phyloP scores from a whole-genome alignment of 768 basidiomycete species.

The Gelatoporia subvermispora region DNA sequence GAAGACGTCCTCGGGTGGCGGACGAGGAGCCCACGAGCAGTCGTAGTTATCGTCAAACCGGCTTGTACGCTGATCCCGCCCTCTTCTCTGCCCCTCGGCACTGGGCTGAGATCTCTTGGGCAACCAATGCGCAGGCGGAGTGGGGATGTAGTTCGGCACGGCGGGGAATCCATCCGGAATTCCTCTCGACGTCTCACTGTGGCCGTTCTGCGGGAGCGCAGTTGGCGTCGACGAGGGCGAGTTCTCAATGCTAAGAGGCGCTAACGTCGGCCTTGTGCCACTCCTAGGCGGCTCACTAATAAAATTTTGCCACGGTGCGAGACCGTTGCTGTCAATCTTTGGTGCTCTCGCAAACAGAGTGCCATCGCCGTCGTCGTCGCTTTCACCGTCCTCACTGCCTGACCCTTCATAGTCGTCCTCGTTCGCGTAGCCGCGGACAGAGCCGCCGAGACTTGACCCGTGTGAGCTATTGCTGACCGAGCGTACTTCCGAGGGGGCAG shows the following conservation, averaged over 20 bases:
- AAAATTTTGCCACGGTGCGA: neutral
- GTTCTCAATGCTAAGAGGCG: constrained; percentile 22
- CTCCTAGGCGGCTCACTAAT: constrained; percentile 5
- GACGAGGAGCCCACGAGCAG: constrained; percentile 84
- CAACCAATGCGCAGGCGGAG: constrained; percentile 13
- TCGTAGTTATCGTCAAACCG: constrained; percentile 40
- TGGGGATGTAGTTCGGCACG: constrained; percentile 16
- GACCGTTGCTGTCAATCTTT: too few relatives aligned
- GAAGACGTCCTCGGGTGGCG: constrained; percentile 88
- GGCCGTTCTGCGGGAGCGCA: constrained; percentile 3
- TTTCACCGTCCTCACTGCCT: constrained; percentile 11
- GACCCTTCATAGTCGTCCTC: constrained; percentile 45
- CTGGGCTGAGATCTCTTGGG: neutral
- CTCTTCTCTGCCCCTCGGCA: constrained; percentile 13
- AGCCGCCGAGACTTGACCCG: neutral
- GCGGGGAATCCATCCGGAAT: constrained; percentile 11
- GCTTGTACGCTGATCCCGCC: constrained; percentile 19
- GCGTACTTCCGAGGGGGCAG: constrained; percentile 3
- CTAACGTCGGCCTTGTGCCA: constrained; percentile 14
- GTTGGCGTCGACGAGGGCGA: constrained; percentile 10
- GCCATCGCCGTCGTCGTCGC: constrained; percentile 2
- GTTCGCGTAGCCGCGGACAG: constrained; percentile 20
- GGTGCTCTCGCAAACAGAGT: neutral
- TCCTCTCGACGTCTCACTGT: constrained; percentile 10
- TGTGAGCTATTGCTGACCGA: constrained; percentile 6